Evolutionary conservation across 2,329 filamentous ascomycete genomes (phyloP).

Genomic region (Cordyceps tenuipes): DNA sequence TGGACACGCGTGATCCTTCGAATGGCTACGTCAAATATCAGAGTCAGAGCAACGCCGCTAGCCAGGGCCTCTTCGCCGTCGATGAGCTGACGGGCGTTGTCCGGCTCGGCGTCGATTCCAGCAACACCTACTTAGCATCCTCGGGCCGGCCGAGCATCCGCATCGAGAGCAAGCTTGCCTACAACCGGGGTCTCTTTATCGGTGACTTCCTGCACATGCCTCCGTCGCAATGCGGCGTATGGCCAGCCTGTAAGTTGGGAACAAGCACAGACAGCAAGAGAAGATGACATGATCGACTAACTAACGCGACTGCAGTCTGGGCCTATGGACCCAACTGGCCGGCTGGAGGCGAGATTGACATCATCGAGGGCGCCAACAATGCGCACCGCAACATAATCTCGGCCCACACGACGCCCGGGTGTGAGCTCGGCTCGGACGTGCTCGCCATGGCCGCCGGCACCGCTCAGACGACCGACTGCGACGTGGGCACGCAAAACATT

Average conservation of each 20-base stretch:
- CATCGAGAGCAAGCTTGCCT: slow-evolving; percentile 55
- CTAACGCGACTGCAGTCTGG: slow-evolving; percentile 34
- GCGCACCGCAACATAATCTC: slow-evolving; percentile 53
- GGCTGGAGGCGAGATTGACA: slow-evolving; percentile 55
- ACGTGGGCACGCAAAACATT: slow-evolving; percentile 28
- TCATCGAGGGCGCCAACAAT: slow-evolving; percentile 61
- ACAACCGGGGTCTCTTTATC: slow-evolving; percentile 60
- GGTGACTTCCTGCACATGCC: slow-evolving; percentile 70
- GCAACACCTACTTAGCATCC: slow-evolving; percentile 27
- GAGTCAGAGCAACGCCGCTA: slow-evolving; percentile 30
- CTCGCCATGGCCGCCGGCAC: slow-evolving; percentile 6
- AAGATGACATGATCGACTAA: too few relatives aligned
- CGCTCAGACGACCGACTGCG: slow-evolving; percentile 24
- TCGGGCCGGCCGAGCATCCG: slow-evolving; percentile 53
- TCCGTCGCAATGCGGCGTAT: slow-evolving; percentile 58
- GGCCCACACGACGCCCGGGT: slow-evolving; percentile 44
- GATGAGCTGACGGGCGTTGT: slow-evolving; percentile 33
- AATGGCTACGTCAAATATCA: slow-evolving; percentile 56
- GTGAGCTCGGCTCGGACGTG: slow-evolving; percentile 17
- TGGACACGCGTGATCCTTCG: slow-evolving; percentile 49
- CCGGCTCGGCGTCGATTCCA: slow-evolving; percentile 37
- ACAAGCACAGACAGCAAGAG: neutral
- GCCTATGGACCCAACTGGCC: slow-evolving; percentile 53
- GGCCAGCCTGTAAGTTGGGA: slow-evolving; percentile 55
- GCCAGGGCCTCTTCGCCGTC: slow-evolving; percentile 33